Conservation (phyloP, 139 green algal species). For the Bryopsis sp. region DNA sequence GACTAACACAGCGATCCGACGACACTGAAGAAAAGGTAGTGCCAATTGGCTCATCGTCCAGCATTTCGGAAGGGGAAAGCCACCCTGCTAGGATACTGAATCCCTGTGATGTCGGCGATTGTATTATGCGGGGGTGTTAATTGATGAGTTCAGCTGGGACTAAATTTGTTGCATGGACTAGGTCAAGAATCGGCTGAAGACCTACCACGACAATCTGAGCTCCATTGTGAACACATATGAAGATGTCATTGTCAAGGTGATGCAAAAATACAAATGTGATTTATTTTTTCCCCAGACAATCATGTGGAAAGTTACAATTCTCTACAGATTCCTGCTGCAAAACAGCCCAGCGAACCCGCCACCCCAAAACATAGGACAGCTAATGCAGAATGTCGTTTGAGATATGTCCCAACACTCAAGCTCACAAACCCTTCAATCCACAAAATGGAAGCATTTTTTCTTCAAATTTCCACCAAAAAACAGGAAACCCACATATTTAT, state of each 20-base stretch:
- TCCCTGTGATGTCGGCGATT: slow-evolving; percentile 1
- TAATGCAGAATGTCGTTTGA: not conserved
- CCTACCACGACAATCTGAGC: slow-evolving; percentile 71
- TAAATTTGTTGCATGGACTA: not conserved
- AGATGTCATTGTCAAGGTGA: slow-evolving; percentile 54
- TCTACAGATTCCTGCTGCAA: not conserved
- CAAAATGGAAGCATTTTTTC: not conserved
- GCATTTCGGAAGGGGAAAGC: not conserved
- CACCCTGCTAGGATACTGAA: not conserved
- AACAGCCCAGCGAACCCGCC: not conserved
- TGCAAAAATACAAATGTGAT: not conserved
- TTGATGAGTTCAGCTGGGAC: not conserved
- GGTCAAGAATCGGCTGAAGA: slow-evolving; percentile 37
- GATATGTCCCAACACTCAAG: not conserved
- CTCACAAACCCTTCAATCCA: not conserved
- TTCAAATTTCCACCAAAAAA: slow-evolving; percentile 5
- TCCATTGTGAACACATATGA: slow-evolving; percentile 73
- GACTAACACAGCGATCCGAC: slow-evolving; percentile 70
- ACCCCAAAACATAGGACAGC: not conserved
- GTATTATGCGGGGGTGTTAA: not conserved
- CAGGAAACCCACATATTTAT: not conserved
- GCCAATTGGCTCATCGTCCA: not conserved
- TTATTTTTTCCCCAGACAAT: not conserved
- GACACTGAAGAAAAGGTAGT: slow-evolving; percentile 90
- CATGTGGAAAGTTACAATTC: not conserved